Evolutionary conservation across 306 rosid genomes (phyloP).

Genomic region (Cucumis cinereus): DNA sequence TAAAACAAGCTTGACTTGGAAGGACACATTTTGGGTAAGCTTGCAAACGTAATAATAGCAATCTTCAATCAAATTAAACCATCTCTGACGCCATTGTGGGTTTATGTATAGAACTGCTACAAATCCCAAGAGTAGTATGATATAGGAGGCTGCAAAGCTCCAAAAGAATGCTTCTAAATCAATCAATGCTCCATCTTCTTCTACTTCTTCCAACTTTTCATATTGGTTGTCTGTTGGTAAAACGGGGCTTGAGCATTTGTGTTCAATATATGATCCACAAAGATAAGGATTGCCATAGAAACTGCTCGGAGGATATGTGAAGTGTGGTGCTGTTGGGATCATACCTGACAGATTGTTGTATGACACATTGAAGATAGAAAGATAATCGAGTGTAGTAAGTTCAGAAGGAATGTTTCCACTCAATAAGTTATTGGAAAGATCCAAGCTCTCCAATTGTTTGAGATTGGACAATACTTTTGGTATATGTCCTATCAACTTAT

Average conservation of each 20-base stretch:
- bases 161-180: not conserved
- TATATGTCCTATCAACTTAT: not conserved
- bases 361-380: too few species aligned
- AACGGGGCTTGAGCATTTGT: too few species aligned
- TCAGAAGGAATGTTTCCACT: not conserved
- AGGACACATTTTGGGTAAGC: not conserved
- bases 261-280: too few species aligned
- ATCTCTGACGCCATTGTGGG: not conserved
- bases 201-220: too few species aligned
- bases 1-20: too few species aligned
- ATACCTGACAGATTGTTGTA: too few species aligned
- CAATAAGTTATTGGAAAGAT: constrained; percentile 4
- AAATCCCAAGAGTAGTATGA: not conserved
- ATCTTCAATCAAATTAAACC: not conserved
- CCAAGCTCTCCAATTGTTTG: not conserved
- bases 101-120: not conserved
- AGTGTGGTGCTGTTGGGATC: too few species aligned
- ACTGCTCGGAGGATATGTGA: too few species aligned
- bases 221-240: too few species aligned
- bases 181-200: too few species aligned
- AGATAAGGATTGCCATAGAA: too few species aligned
- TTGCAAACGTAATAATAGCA: not conserved
- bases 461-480: not conserved
- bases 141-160: not conserved
- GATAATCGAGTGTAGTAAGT: too few species aligned